Evolutionary conservation across 2,329 filamentous ascomycete genomes (phyloP).

Genomic region (Anthostomella pinea): DNA sequence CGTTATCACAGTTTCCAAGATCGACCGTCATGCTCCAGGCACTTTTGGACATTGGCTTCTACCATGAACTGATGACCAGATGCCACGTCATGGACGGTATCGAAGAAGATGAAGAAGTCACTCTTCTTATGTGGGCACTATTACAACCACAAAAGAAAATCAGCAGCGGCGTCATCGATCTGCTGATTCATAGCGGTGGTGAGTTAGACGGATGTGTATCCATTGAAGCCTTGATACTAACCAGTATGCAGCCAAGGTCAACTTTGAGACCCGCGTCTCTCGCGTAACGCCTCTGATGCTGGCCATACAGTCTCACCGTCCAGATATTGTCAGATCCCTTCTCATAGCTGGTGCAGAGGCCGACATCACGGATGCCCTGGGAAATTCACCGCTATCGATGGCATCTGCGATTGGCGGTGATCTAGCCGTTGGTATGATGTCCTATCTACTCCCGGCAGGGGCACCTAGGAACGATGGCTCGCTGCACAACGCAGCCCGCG

Average conservation of each 20-base stretch:
- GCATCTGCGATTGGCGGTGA: constrained; percentile 55
- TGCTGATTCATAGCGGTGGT: constrained; percentile 49
- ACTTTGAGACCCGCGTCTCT: constrained; percentile 50
- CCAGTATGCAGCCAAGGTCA: constrained; percentile 48
- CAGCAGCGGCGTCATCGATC: constrained; percentile 54
- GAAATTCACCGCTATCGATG: constrained; percentile 59
- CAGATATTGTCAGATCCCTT: constrained; percentile 56
- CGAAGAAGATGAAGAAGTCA: constrained; percentile 52
- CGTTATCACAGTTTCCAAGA: constrained; percentile 53
- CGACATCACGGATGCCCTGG: constrained; percentile 54
- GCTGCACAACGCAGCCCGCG: constrained; percentile 61
- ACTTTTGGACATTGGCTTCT: constrained; percentile 56
- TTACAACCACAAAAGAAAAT: constrained; percentile 62
- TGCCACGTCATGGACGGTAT: constrained; percentile 43
- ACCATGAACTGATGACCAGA: constrained; percentile 52
- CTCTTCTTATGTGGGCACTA: constrained; percentile 59
- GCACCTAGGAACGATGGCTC: constrained; percentile 63
- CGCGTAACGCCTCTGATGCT: constrained; percentile 58
- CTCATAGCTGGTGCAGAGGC: constrained; percentile 58
- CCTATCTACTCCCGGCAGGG: constrained; percentile 52
- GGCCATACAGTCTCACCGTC: constrained; percentile 53
- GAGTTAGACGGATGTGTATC: constrained; percentile 8
- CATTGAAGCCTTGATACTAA: constrained; percentile 1
- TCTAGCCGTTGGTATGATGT: constrained; percentile 51
- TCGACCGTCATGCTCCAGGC: constrained; percentile 50